Evolutionary conservation across 805 yeast genomes (phyloP).

Genomic region (Pichia heedii): DNA sequence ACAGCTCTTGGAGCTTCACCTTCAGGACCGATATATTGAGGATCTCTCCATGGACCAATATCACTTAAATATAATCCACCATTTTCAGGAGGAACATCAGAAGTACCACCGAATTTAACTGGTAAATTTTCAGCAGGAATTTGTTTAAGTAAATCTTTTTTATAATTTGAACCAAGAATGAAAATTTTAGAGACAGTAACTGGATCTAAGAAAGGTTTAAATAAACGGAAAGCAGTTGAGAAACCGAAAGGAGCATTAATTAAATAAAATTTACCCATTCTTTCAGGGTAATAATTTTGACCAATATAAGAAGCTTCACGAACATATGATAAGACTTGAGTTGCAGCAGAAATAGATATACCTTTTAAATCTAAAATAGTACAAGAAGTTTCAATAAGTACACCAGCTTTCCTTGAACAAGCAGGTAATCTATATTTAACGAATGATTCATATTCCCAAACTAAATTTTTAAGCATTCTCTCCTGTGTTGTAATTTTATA

Average conservation of each 20-base stretch:
- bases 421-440: conserved; percentile 83
- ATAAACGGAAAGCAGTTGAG: conserved; percentile 82
- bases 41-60: conserved; percentile 96
- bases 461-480: conserved; percentile 90
- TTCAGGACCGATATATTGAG: conserved; percentile 83
- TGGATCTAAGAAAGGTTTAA: conserved; percentile 93
- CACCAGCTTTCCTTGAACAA: conserved; percentile 73
- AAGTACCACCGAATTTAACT: conserved; percentile 77
- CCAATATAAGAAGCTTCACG: conserved; percentile 91
- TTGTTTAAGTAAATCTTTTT: conserved; percentile 79
- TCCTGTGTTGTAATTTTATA: conserved; percentile 90
- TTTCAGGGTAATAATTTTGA: conserved; percentile 96
- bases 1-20: conserved; percentile 70
- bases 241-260: conserved; percentile 98
- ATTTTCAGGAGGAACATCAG: conserved; percentile 53
- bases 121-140: conserved; percentile 93
- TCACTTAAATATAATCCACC: conserved; percentile 85
- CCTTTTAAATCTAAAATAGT: conserved; percentile 94
- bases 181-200: conserved; percentile 93
- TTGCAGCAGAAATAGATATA: conserved; percentile 74
- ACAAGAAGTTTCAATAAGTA: conserved; percentile 88
- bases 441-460: conserved; percentile 96
- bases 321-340: conserved; percentile 79
- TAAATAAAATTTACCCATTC: conserved; percentile 96
- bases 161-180: conserved; percentile 72